A percentile compares a stretch with the other conserved stretches of the same genome.
Evolutionary conservation across 371 early-diverging fungal species (phyloP).

Genomic region (Mortierella sp.): DNA sequence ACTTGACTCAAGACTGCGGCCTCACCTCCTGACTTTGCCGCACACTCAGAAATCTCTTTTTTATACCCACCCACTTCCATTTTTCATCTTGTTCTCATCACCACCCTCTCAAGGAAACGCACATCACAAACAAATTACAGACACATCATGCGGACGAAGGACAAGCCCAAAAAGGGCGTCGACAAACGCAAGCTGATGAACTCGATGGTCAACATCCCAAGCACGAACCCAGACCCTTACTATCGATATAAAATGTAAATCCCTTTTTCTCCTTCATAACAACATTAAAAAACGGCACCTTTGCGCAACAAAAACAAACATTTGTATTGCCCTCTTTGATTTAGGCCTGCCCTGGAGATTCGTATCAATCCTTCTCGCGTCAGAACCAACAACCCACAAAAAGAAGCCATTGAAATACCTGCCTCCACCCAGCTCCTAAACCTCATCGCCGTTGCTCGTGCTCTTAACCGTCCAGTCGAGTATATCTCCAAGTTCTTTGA

Average conservation of each 20-base stretch:
- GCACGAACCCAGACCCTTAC: slow-evolving; percentile 55
- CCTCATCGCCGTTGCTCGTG: slow-evolving; percentile 30
- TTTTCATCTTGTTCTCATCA: neutral
- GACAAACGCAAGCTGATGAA: slow-evolving; percentile 52
- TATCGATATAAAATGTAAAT: slow-evolving; percentile 54
- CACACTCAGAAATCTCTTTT: too few species aligned
- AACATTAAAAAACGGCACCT: neutral
- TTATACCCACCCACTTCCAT: too few species aligned
- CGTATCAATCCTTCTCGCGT: slow-evolving; percentile 50
- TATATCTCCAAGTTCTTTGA: slow-evolving; percentile 47
- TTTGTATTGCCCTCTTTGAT: too few species aligned
- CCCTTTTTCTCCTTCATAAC: neutral
- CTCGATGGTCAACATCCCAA: slow-evolving; percentile 56
- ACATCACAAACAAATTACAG: slow-evolving; percentile 15
- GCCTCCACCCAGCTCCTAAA: slow-evolving; percentile 52
- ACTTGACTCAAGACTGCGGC: too few species aligned
- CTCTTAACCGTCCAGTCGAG: slow-evolving; percentile 49
- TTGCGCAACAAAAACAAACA: too few species aligned
- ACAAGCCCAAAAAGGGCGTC: slow-evolving; percentile 50
- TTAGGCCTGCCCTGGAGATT: slow-evolving; percentile 49
- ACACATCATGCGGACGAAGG: too few species aligned
- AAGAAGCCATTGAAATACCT: slow-evolving; percentile 40
- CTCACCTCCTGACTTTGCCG: too few species aligned
- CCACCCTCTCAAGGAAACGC: neutral
- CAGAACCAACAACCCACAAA: slow-evolving; percentile 42